Evolutionary conservation across 129 eudicot genomes (phyloP).

Genomic region (Deinandra increscens): DNA sequence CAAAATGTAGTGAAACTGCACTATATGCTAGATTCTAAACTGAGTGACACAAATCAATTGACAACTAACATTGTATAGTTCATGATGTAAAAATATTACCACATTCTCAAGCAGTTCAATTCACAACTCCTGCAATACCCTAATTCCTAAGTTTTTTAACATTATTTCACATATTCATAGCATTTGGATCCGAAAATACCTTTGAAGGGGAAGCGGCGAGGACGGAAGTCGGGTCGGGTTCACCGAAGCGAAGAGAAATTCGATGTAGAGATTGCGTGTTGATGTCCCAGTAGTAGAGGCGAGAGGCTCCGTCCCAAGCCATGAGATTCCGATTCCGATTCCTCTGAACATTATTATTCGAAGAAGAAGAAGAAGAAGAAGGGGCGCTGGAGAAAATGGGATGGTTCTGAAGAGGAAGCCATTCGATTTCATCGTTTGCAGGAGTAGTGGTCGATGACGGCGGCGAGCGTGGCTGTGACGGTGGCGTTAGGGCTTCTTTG

Average conservation of each 20-base stretch:
- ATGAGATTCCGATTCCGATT: constrained; percentile 54
- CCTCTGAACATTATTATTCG: constrained; percentile 21
- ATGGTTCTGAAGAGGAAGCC: constrained; percentile 83
- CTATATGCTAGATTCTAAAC: background rate
- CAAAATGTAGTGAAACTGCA: background rate
- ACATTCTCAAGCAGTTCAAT: background rate
- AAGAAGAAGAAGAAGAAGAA: too few species aligned
- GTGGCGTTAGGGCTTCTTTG: constrained; percentile 38
- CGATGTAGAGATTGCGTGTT: constrained; percentile 55
- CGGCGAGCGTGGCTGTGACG: constrained; percentile 27
- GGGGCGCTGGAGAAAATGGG: constrained; percentile 51
- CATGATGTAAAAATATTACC: background rate
- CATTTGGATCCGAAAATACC: constrained; percentile 36
- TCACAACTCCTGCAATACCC: background rate
- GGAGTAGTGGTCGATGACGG: constrained; percentile 51
- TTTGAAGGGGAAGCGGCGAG: constrained; percentile 88
- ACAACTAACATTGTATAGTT: background rate
- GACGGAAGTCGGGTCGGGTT: constrained; percentile 69
- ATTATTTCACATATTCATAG: constrained; percentile 4
- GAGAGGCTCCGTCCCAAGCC: constrained; percentile 96
- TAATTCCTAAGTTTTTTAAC: background rate
- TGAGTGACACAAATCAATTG: background rate
- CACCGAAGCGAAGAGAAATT: constrained; percentile 72
- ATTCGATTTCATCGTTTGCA: constrained; percentile 66
- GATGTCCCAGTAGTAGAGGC: constrained; percentile 79